These are phyloP conservation scores for Alternaria angustiovoidea DNA, from an alignment of 2,329 filamentous ascomycete species.

Conservation along the genomic window DNA sequence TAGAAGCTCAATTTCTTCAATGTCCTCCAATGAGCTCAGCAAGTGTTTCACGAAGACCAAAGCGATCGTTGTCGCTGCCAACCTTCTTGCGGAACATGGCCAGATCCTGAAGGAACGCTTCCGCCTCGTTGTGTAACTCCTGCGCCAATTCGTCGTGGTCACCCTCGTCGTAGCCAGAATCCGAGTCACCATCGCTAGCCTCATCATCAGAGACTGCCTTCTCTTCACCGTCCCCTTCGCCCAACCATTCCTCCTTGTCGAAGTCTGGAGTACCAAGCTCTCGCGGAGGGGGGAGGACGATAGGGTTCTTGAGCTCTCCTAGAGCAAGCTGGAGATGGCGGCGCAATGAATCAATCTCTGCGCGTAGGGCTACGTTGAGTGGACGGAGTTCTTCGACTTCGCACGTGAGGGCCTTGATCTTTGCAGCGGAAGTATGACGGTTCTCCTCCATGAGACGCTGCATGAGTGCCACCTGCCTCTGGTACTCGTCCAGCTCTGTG, in stretches of 20 bases:
- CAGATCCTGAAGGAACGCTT: constrained; percentile 81
- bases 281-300: constrained; percentile 64
- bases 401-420: constrained; percentile 79
- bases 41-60: constrained; percentile 47
- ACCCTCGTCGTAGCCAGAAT: constrained; percentile 68
- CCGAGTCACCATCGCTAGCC: constrained; percentile 49
- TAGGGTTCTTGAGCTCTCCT: constrained; percentile 88
- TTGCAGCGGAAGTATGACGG: constrained; percentile 87
- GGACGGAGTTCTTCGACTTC: constrained; percentile 60
- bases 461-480: constrained; percentile 87
- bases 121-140: constrained; percentile 84
- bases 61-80: constrained; percentile 78
- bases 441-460: constrained; percentile 97
- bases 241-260: constrained; percentile 42
- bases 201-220: constrained; percentile 39
- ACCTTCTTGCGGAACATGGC: constrained; percentile 85
- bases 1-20: neutral
- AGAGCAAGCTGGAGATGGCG: constrained; percentile 88
- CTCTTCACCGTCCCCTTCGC: constrained; percentile 32
- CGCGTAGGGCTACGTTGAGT: constrained; percentile 64
- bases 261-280: constrained; percentile 40
- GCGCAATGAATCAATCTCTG: constrained; percentile 84
- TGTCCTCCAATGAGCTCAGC: constrained; percentile 27
- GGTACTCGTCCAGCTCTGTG: constrained; percentile 91
- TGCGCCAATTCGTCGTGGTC: constrained; percentile 62